A percentile compares a stretch with the other conserved stretches of the same genome.
These are phyloP conservation scores for Coemansia sp. DNA, from an alignment of 192 early-diverging fungal genomes.

Conservation along the genomic window DNA sequence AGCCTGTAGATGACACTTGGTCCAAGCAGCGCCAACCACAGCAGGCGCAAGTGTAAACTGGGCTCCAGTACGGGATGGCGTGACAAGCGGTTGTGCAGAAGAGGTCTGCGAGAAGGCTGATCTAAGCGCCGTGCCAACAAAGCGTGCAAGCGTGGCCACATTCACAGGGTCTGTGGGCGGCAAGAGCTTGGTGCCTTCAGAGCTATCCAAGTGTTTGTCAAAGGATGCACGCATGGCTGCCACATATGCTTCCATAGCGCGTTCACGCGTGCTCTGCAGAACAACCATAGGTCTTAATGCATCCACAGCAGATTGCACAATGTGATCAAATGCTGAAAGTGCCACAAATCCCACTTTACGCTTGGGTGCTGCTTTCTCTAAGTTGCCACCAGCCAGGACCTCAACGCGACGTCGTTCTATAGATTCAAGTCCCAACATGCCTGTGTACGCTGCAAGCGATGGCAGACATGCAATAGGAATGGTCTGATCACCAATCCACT, in stretches of 20 bases:
- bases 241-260: constrained; percentile 17
- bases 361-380: constrained; percentile 6
- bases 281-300: constrained; percentile 24
- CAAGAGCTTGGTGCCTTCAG: neutral
- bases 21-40: constrained; percentile 37
- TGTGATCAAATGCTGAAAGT: constrained; percentile 47
- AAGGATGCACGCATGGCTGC: constrained; percentile 26
- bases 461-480: constrained; percentile 7
- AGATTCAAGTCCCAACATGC: constrained; percentile 27
- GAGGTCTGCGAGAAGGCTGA: constrained; percentile 1
- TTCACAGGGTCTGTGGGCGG: constrained; percentile 27
- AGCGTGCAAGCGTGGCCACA: constrained; percentile 36
- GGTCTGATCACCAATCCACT: constrained; percentile 44
- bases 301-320: constrained; percentile 45
- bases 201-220: constrained; percentile 3
- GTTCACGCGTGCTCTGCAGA: constrained; percentile 16
- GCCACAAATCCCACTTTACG: constrained; percentile 46
- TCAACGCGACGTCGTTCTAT: constrained; percentile 22
- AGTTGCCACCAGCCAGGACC: neutral
- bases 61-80: neutral
- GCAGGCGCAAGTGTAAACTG: constrained; percentile 29
- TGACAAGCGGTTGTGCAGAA: neutral
- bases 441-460: constrained; percentile 20
- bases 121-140: constrained; percentile 26
- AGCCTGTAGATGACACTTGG: constrained; percentile 17